Base-by-base conservation (phyloP, 306 rosid species). In the Phaseolus lunatus region DNA sequence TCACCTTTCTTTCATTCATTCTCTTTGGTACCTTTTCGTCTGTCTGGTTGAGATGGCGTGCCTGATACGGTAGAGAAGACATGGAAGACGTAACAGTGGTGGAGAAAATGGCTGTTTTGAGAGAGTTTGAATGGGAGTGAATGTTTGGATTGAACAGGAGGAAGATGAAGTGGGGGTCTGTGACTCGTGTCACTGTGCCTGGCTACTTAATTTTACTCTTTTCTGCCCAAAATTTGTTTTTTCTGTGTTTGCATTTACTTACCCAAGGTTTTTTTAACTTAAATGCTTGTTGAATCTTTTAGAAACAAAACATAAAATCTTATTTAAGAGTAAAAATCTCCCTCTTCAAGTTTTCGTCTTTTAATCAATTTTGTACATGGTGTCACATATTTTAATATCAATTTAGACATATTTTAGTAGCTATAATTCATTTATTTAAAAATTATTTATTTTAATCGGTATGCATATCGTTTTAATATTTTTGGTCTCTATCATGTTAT, bases 111-210 rank as follows among this genome's bases (percentile, higher is more conserved):
- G 49, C 9, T 54, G 58, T 35, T 77, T 37, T 66, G 31, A 70
- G 69, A 69, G 63, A 19, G 49, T 18, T 19, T 7, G 76, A 1
- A 41, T 5, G 54, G 6, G 61, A 15, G 72, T 10, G 72, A 0
- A 47, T 4, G 62, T 5, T 48, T 19, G 72, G 3, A 29, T 29
- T 70, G 73, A 69, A 16, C 20, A 41, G 35, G 11, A 33, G 9
- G 20, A 24, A 23, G 64, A 37, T 72, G 26, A n/a, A 1, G 23
- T 41, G 54, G 74, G 81, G 74, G 81, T 65, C 19, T 35, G 14
- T 53, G 48, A 33, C 86, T 62, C 82, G 85, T 76, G 77, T 76
- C 67, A n/a, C 22, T 19, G 2, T 80, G 86, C 79, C 52, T 83
- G 86, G 37, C 5, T 1, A 7, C 39, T 8, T 5, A 33, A 33